Evolutionary conservation across 2,329 filamentous ascomycete species (phyloP).

Genomic region (Cladosporium sphaerospermum): DNA sequence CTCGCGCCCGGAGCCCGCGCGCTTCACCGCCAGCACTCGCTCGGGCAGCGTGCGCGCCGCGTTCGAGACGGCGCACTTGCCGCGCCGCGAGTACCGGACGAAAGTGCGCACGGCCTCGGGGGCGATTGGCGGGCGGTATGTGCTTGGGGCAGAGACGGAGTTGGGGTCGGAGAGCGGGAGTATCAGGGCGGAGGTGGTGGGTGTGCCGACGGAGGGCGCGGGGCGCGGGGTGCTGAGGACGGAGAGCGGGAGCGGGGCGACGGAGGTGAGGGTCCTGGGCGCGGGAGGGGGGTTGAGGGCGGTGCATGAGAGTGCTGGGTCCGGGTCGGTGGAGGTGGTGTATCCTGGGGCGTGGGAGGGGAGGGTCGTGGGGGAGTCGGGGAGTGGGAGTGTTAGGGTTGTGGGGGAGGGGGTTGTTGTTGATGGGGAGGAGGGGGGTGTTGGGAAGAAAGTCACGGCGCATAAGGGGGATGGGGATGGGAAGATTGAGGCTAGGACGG

Average conservation of each 20-base stretch:
- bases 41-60: conserved; percentile 34
- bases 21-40: conserved; percentile 31
- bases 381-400: conserved; percentile 34
- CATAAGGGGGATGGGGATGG: conserved; percentile 32
- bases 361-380: conserved; percentile 30
- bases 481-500: conserved; percentile 31
- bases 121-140: conserved; percentile 33
- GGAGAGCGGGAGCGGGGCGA: conserved; percentile 31
- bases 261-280: conserved; percentile 28
- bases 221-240: conserved; percentile 31
- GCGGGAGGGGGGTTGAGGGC: conserved; percentile 25
- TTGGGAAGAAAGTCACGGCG: conserved; percentile 30
- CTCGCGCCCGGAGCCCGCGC: conserved; percentile 28
- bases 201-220: conserved; percentile 21
- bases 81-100: conserved; percentile 37
- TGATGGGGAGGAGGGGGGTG: conserved; percentile 22
- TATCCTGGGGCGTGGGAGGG: conserved; percentile 42
- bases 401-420: conserved; percentile 34
- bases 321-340: conserved; percentile 30
- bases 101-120: conserved; percentile 34
- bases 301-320: conserved; percentile 29
- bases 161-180: conserved; percentile 32
- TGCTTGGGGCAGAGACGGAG: conserved; percentile 34
- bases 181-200: conserved; percentile 29
- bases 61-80: conserved; percentile 23